Evolutionary conservation across 768 basidiomycete genomes (phyloP), one percentile per base, ranked within the genome.

Genomic region (Suillus subluteus): DNA sequence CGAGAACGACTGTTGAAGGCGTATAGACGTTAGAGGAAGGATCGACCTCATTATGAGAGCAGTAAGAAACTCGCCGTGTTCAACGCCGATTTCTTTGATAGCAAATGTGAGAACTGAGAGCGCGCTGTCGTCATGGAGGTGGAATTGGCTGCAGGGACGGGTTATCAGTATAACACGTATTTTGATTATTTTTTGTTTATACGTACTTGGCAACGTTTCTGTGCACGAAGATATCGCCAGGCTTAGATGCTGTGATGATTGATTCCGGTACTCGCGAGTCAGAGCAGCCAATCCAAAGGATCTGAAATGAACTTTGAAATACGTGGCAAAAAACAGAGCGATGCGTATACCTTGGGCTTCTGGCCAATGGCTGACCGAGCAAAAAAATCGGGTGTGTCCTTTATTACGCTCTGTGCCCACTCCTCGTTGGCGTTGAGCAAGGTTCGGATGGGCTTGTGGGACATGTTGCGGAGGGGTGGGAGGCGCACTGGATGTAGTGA

Each of bases 261-360:
- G 87, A 86, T 75, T 95, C 95, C 37, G 95, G 94, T 1, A 95
- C 94, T 69, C 95, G 84, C 15, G 94, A 96, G 79, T 97, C 95
- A 40, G 93, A 84, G 74, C 92, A 94, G 62, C 92, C 91, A 74
- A 94, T 87, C 91, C 91, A 94, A 71, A 92, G 86, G 13, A 90
- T 81, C 91, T 92, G 50, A 32, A 37, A 8, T 26, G 18, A 56
- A 37, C 5, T 56, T 56, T 0, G 55, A 37, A 35, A 56, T 1
- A 56, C 11, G 18, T n/a, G 35, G 21, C 40, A 26, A 40, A 40
- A 54, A 43, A 54, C 3, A 21, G n/a, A 12, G 62, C 58, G 58
- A 55, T 35, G 30, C 38, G 75, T 81, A 35, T 67, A 87, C 91
- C 81, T 91, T 87, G 11, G 91, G 89, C 2, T 76, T 66, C 74